Evolutionary conservation across 2,329 filamentous ascomycete genomes (phyloP), one percentile per base, ranked within the genome.

Genomic region (Fusarium zealandicum): DNA sequence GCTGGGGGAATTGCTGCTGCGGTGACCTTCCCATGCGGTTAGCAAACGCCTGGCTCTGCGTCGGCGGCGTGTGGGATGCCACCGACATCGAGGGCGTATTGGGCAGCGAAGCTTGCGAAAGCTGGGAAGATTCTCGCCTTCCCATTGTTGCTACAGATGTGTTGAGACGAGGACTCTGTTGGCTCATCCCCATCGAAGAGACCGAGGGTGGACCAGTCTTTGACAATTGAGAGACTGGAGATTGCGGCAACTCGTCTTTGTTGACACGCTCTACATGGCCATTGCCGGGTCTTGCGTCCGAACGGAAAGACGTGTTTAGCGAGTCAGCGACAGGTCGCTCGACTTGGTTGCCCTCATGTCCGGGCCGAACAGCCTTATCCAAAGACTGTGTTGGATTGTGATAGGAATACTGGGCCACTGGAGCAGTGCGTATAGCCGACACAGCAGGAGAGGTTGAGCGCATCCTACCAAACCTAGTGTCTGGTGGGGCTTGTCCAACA

Each of bases 211-310:
- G 59, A 3, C 59, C 58, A 10, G 59, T 61, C 31, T 53, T 67
- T 14, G 65, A 64, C 31, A 46, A n/a, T 14, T 64, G 62, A 13
- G 66, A 68, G 6, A 67, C 52, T 16, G 66, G 65, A 30, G 66
- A 68, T 16, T 57, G 49, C 6, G 65, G 64, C 32, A 66, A 50
- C 14, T 56, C 51, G 13, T 63, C 55, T 44, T 47, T 42, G 38
- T 37, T 32, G 17, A 25, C n/a, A 17, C 51, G 57, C 14, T 60
- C 58, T 2, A 45, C 17, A 12, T 46, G 47, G 14, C 45, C 37
- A 20, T 53, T 59, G 5, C 39, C 41, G 39, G 48, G 16, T 18
- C 53, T 43, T 13, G 14, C 31, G 10, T 62, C 61, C 27, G 57
- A 43, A 10, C 40, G 44, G 13, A 60, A 52, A 16, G 60, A 61